These are phyloP conservation scores for Allodekkera sacchari DNA, from an alignment of 805 yeast genomes.

Conservation along the genomic window DNA sequence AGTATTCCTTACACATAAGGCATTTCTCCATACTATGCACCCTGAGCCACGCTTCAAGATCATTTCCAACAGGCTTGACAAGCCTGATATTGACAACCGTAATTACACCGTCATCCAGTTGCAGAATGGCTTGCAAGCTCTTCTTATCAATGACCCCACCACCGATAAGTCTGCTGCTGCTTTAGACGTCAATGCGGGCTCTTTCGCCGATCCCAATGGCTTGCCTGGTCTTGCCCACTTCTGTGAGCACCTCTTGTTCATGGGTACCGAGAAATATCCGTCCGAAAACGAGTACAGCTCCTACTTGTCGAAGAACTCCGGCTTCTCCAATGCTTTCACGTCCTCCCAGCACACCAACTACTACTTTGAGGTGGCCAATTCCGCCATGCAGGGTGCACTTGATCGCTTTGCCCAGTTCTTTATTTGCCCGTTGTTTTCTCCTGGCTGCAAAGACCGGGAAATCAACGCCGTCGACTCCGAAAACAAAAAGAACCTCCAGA, in stretches of 20 bases:
- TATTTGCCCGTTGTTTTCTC: constrained; percentile 70
- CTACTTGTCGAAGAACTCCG: constrained; percentile 76
- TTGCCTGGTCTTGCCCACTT: constrained; percentile 77
- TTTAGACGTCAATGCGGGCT: constrained; percentile 69
- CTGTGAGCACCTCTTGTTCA: constrained; percentile 63
- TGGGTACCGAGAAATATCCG: constrained; percentile 76
- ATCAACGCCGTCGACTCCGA: constrained; percentile 93
- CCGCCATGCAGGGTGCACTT: constrained; percentile 74
- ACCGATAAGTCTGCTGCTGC: constrained; percentile 77
- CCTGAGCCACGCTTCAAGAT: constrained; percentile 6
- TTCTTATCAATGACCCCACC: constrained; percentile 58
- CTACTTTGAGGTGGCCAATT: constrained; percentile 75
- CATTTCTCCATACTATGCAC: no score
- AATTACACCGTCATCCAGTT: constrained; percentile 58
- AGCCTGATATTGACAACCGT: constrained; percentile 64
- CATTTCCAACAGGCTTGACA: constrained; percentile 20
- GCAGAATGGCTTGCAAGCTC: constrained; percentile 48
- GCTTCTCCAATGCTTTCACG: constrained; percentile 88
- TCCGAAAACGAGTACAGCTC: constrained; percentile 66
- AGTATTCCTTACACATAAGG: neutral
- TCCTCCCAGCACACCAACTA: constrained; percentile 85
- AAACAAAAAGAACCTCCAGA: constrained; percentile 88
- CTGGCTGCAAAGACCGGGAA: constrained; percentile 78
- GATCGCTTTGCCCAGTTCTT: constrained; percentile 93
- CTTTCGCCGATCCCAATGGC: constrained; percentile 57